Evolutionary conservation across 805 yeast genomes (phyloP), one percentile per base, ranked within the genome.

Genomic region (Nakazawaea ernobii): DNA sequence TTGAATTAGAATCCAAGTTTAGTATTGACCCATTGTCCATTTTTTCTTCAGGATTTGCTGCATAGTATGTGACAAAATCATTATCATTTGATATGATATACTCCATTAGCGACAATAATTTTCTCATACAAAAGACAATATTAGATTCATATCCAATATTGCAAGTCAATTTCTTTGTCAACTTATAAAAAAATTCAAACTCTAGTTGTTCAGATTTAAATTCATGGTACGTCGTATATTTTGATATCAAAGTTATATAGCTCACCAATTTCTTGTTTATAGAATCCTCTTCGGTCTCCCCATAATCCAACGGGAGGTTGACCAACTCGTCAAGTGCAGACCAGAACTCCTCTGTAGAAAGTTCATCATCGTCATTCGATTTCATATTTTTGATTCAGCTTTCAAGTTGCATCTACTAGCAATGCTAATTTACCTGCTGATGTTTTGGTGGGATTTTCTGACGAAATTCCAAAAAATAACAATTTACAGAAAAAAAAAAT

Each of bases 51-150:
- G 20, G 41, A 53, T 11, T 48, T n/a, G 30, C 4, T 49, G 53
- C 26, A 59, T 42, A 9, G 44, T 39, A 39, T 33, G 46, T 26
- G 40, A 52, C 40, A 58, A 59, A 35, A 53, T 33, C 55, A 14
- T 44, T 39, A 40, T 64, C 63, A 4, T 58, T 55, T 7, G 56
- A 52, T 2, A 56, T 57, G 1, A 62, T 51, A 47, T 62, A 64
- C n/a, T 63, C 62, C 43, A 77, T 50, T 33, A 77, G 55, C 0
- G 80, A 73, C 11, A 76, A 57, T 61, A 74, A 59, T 55, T 78
- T 78, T 35, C 81, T 62, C 3, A 77, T 52, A 48, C 81, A 76
- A 55, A 77, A 78, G 29, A 63, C 63, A 45, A 59, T 53, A 47
- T 75, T 66, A 1, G 53, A 45, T 33, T 64, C 63, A 52, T 73